Conservation (phyloP, 2,329 filamentous ascomycete species). For the Neonectria magnoliae region DNA sequence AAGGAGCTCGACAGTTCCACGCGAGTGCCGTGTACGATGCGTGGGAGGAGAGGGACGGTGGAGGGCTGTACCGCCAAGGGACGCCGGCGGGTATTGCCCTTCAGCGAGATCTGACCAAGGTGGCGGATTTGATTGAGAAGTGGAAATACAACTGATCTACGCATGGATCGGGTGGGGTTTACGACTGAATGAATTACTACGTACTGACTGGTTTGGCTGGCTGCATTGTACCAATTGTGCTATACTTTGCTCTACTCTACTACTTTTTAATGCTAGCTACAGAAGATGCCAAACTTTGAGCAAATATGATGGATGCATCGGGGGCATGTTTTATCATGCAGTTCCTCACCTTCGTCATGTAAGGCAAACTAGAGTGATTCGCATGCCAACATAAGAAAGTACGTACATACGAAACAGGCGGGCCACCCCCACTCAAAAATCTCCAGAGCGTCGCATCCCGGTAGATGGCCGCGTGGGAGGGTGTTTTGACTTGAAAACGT, state of each 20-base stretch:
- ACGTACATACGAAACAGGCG: not conserved
- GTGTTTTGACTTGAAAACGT: not conserved
- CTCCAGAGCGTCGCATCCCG: conserved; percentile 3
- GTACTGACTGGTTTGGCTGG: not conserved
- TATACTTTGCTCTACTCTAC: not conserved
- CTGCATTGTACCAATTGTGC: not conserved
- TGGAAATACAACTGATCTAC: conserved; percentile 39
- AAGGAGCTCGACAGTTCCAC: conserved; percentile 40
- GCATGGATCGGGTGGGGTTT: conserved; percentile 8
- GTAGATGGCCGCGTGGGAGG: conserved; percentile 17
- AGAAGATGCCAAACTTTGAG: not conserved
- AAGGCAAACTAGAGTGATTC: not conserved
- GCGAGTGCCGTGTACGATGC: conserved; percentile 43
- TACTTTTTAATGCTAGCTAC: not conserved
- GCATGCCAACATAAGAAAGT: not conserved
- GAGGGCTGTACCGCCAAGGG: conserved; percentile 39
- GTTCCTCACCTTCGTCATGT: not conserved
- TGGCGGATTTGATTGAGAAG: conserved; percentile 42
- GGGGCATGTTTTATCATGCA: not conserved
- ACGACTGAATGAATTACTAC: conserved; percentile 18
- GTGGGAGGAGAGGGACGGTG: conserved; percentile 42
- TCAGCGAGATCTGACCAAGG: conserved; percentile 40
- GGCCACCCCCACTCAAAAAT: not conserved
- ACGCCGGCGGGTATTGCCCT: conserved; percentile 43
- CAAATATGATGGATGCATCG: not conserved